phyloP scores from a whole-genome alignment of 179 eudicot species.

The Silene vulgaris region DNA sequence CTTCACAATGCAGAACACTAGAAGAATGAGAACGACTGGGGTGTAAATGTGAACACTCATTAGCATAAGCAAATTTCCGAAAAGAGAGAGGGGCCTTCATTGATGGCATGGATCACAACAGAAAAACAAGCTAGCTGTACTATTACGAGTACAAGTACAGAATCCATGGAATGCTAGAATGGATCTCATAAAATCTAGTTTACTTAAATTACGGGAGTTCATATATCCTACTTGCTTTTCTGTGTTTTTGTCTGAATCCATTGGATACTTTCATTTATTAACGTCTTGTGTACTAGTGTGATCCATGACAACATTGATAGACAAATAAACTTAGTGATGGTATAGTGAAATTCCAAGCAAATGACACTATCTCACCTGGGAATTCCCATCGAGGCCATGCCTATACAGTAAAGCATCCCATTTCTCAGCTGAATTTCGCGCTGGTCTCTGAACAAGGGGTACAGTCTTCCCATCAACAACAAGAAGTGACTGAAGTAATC shows the following conservation, averaged over 20 bases:
- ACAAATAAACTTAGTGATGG: neutral
- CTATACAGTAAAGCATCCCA: constrained; percentile 97
- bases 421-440: constrained; percentile 75
- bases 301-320: neutral
- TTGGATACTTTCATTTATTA: neutral
- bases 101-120: constrained; percentile 5
- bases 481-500: constrained; percentile 67
- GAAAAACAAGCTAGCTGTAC: neutral
- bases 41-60: neutral
- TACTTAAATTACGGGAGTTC: neutral
- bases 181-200: neutral
- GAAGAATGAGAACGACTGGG: constrained; percentile 6
- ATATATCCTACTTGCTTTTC: neutral
- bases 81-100: neutral
- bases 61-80: neutral
- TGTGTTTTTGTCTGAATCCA: neutral
- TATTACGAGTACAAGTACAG: neutral
- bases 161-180: neutral
- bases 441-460: constrained; percentile 76
- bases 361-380: constrained; percentile 53
- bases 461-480: constrained; percentile 60
- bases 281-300: neutral
- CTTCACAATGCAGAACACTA: constrained; percentile 37
- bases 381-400: constrained; percentile 61
- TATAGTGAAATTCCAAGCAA: no score